Evolutionary conservation across 352 stramenopile genomes (phyloP), one percentile per base, ranked within the genome.

Genomic region (Phytophthora multivora): DNA sequence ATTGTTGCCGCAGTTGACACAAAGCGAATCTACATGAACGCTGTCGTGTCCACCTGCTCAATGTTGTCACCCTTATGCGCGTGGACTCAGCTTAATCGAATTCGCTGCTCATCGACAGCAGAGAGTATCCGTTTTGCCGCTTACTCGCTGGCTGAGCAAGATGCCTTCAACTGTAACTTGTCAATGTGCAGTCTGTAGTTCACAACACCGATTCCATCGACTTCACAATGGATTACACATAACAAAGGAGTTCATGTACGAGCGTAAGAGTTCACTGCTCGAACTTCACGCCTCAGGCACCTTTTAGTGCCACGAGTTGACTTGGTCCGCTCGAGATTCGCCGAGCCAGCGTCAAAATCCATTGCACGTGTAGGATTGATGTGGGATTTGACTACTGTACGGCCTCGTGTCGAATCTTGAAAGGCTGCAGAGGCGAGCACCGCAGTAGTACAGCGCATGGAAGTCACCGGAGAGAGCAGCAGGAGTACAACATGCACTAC

Each of bases 341-440:
- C 33, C 30, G 11, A 48, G 43, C 25, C 18, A n/a, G 47, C 56
- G 16, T 16, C 16, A 43, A 59, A 59, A 59, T 64, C 47, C 56
- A 59, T 26, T 47, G 18, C 19, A 31, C 33, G 9, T 33, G 43
- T n/a, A 49, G n/a, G 57, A 60, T 60, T 58, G 41, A 43, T 66
- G 33, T 46, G 33, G 36, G 49, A 66, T 66, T 50, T 52, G 58
- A 54, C 13, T 18, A 12, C n/a, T n/a, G n/a, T n/a, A n/a, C 7
- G 9, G 7, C 13, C 35, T 30, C 40, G 50, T 53, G 41, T 66
- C 19, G 58, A 54, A 60, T 66, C 58, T 66, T 55, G 35, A 62
- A 57, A 55, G 43, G 42, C 51, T 63, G 51, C 39, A 46, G 30
- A 4, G 36, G n/a, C 2, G 21, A 46, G 50, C 50, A 57, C 13